Conservation (phyloP, 2,329 filamentous ascomycete genomes). For the Magnaporthales sp. region DNA sequence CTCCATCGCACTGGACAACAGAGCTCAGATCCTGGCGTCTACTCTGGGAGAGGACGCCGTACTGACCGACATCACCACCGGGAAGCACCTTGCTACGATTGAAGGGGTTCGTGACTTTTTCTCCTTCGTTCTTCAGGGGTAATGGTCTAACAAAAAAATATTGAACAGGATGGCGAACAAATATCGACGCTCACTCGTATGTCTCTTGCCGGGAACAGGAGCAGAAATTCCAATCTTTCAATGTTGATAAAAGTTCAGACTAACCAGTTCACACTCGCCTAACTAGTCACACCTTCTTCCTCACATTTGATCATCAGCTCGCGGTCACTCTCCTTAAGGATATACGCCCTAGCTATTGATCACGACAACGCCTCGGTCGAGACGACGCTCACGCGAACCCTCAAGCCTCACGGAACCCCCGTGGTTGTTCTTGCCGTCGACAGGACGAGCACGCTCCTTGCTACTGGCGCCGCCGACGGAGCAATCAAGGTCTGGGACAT, state of each 20-base stretch:
- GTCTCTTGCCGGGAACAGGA: neutral
- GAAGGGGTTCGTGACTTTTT: slow-evolving; percentile 60
- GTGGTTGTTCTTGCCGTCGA: slow-evolving; percentile 83
- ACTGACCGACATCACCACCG: slow-evolving; percentile 75
- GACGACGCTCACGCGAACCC: slow-evolving; percentile 61
- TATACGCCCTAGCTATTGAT: slow-evolving; percentile 63
- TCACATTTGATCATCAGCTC: slow-evolving; percentile 89
- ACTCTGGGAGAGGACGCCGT: slow-evolving; percentile 88
- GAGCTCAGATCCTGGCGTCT: slow-evolving; percentile 75
- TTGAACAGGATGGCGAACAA: slow-evolving; percentile 60
- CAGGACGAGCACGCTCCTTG: slow-evolving; percentile 77
- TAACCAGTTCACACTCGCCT: neutral
- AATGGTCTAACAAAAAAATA: neutral
- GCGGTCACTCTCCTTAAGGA: slow-evolving; percentile 89
- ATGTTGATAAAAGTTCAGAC: slow-evolving; percentile 10
- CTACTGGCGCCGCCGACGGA: slow-evolving; percentile 88
- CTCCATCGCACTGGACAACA: slow-evolving; percentile 71
- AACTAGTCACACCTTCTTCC: slow-evolving; percentile 75
- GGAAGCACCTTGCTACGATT: slow-evolving; percentile 72
- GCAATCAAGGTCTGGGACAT: slow-evolving; percentile 97
- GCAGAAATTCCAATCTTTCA: neutral
- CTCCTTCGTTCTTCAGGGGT: neutral
- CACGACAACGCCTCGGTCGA: slow-evolving; percentile 50
- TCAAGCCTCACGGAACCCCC: slow-evolving; percentile 86
- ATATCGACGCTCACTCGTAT: slow-evolving; percentile 66